Conservation (phyloP, 2,329 filamentous ascomycete genomes). For the Penicillium sp. region DNA sequence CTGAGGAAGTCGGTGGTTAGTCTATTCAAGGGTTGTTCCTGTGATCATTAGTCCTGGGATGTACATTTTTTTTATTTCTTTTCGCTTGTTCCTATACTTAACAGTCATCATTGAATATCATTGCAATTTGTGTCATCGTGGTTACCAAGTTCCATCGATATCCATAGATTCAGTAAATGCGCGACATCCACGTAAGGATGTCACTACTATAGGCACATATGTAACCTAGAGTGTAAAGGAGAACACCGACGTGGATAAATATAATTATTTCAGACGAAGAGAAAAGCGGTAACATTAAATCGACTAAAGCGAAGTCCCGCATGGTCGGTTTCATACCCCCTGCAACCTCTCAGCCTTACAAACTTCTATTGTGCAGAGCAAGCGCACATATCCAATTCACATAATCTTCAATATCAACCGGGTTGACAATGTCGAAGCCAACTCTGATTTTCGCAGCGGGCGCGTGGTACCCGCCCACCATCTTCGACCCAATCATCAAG, state of each 20-base stretch:
- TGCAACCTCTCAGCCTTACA: not conserved
- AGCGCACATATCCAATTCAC: not conserved
- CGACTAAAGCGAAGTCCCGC: not conserved
- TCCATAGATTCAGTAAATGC: not conserved
- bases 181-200: not conserved
- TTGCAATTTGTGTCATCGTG: not conserved
- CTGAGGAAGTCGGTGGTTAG: not conserved
- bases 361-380: not conserved
- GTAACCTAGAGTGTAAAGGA: not conserved
- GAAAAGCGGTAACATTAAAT: not conserved
- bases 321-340: not conserved
- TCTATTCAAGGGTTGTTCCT: not conserved
- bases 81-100: not conserved
- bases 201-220: not conserved
- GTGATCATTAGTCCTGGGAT: not conserved
- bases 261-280: not conserved
- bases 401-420: not conserved
- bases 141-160: not conserved
- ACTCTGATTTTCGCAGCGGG: constrained; percentile 31
- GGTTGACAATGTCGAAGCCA: constrained; percentile 23
- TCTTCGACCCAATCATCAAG: constrained; percentile 27
- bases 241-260: not conserved
- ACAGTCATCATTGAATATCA: not conserved
- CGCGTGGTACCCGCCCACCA: constrained; percentile 32
- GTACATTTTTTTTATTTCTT: not conserved